Base-by-base conservation (phyloP, 2,329 filamentous ascomycete genomes). In the Lachnellula willkommii region DNA sequence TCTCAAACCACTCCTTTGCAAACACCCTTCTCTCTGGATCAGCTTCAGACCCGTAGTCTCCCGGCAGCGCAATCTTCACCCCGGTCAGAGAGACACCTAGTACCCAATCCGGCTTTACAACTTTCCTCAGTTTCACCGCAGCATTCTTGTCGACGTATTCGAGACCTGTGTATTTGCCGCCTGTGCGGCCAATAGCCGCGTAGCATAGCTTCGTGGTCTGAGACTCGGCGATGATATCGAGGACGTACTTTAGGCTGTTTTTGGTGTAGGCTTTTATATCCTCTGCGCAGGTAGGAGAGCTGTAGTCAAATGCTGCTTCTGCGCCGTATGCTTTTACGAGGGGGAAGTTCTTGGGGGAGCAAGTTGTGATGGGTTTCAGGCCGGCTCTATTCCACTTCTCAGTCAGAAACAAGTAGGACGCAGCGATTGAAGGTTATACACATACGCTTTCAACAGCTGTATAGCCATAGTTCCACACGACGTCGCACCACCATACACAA, bases 401-500 rank as follows among this genome's bases (percentile, higher is more conserved):
- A 36, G 20, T 24, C 22, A 24, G 22, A 24, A 24, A 24, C 36
- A 37, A 26, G 24, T 72, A 20, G 26, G 65, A 60, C 3, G 69
- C 70, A 6, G 60, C 60, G 51, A 70, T 54, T 17, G 12, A 26
- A 14, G 12, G 40, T 46, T n/a, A 22, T 5, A 20, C 17, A 56
- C 63, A 56, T 39, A 69, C 63, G 66, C 48, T 39, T 67, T 70
- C 12, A 74, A 59, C 12, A 77, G 47, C 58, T 79, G 76, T 6
- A 76, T 70, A 0, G 73, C 75, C 52, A 71, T 63, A 0, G 72
- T 73, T 1, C 76, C 77, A 0, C 69, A 72, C 0, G 74, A 66
- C 1, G 75, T 75, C 37, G 65, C 67, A 1, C 75, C 78, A 2
- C 77, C 77, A 40, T 70, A 71, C 5, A 79, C 71, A 1, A 80